Percentiles rank a stretch among this genome's conserved stretches.
These are phyloP conservation scores for Daldinia concentrica DNA, from an alignment of 495 filamentous ascomycete genomes.

Conservation along the genomic window DNA sequence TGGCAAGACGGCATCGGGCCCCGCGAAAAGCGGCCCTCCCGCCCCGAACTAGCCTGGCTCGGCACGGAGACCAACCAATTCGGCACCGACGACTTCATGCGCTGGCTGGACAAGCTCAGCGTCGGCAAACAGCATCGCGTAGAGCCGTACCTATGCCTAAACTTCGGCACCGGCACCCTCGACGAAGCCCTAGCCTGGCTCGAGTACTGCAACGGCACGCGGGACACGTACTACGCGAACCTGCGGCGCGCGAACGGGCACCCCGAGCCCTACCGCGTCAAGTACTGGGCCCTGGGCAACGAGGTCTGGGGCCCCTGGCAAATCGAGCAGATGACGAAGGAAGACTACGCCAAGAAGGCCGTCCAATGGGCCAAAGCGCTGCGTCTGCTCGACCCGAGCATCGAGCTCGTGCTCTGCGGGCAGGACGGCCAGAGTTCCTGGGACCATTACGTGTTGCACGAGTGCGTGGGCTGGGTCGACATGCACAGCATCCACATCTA, in stretches of 20 bases:
- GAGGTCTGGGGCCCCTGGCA: constrained; percentile 85
- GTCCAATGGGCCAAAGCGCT: constrained; percentile 84
- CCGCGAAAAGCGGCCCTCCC: constrained; percentile 67
- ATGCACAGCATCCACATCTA: constrained; percentile 77
- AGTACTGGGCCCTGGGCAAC: constrained; percentile 72
- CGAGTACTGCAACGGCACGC: constrained; percentile 80
- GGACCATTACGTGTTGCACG: constrained; percentile 76
- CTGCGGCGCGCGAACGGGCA: constrained; percentile 75
- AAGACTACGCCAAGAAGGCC: constrained; percentile 79
- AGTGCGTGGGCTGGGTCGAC: constrained; percentile 72
- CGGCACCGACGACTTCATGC: constrained; percentile 85
- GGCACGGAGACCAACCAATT: constrained; percentile 79
- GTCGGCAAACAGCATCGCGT: constrained; percentile 52
- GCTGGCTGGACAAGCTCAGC: constrained; percentile 74
- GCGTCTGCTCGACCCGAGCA: constrained; percentile 74
- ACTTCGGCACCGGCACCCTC: constrained; percentile 78
- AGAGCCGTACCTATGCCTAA: constrained; percentile 78
- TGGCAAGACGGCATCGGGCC: constrained; percentile 83
- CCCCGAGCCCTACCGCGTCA: constrained; percentile 75
- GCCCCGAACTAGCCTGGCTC: constrained; percentile 79
- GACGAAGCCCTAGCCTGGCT: constrained; percentile 81
- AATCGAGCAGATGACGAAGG: constrained; percentile 76
- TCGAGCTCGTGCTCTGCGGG: constrained; percentile 75
- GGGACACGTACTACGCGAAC: constrained; percentile 81
- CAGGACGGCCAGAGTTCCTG: constrained; percentile 72